phyloP scores from a whole-genome alignment of 306 rosid genomes.

The Citrullus colocynthis region DNA sequence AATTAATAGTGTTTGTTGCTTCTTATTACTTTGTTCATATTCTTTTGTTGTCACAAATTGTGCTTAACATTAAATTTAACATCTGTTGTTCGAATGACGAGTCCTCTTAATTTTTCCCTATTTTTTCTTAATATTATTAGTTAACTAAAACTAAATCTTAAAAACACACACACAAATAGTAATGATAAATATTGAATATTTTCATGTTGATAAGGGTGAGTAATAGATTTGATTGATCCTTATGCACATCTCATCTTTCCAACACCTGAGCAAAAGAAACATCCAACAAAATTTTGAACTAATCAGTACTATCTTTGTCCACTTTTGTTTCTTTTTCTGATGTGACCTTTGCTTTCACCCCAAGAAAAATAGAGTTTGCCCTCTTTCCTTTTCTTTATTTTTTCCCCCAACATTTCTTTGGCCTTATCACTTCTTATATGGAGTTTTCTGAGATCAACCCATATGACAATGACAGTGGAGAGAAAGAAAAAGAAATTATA shows the following conservation, averaged over 20 bases:
- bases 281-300: slow-evolving; percentile 3
- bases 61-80: too few relatives aligned
- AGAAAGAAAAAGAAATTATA: not conserved
- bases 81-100: too few relatives aligned
- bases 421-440: not conserved
- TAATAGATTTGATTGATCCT: not conserved
- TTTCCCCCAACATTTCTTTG: not conserved
- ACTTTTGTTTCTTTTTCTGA: not conserved
- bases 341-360: not conserved
- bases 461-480: not conserved
- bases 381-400: not conserved
- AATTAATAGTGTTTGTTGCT: too few relatives aligned
- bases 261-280: not conserved
- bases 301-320: not conserved
- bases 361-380: not conserved
- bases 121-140: too few relatives aligned
- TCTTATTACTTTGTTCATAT: too few relatives aligned
- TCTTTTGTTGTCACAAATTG: too few relatives aligned
- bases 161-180: not conserved
- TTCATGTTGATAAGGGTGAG: not conserved
- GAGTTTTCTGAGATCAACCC: not conserved
- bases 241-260: not conserved
- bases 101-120: too few relatives aligned
- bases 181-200: not conserved
- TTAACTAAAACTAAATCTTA: not conserved